These are phyloP conservation scores for Quercus berberidifolia DNA, from an alignment of 306 rosid species.

Conservation along the genomic window DNA sequence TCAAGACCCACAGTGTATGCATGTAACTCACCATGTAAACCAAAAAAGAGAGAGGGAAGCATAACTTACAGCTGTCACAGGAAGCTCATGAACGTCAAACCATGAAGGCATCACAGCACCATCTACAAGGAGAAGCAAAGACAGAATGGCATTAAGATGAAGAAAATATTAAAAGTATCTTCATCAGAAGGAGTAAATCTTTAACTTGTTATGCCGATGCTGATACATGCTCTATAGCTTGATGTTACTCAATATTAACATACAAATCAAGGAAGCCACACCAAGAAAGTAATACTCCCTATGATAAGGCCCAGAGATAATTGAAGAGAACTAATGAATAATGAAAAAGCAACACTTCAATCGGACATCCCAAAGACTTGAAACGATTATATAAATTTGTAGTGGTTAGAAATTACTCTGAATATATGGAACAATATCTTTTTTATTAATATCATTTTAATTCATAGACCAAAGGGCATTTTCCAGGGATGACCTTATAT, in stretches of 20 bases:
- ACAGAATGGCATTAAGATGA: background rate
- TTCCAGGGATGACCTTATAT: background rate
- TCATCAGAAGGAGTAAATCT: background rate
- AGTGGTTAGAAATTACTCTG: background rate
- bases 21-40: background rate
- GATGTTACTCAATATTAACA: background rate
- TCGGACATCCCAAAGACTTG: background rate
- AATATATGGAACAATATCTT: background rate
- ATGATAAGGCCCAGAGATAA: background rate
- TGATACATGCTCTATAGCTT: background rate
- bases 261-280: background rate
- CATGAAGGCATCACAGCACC: slow-evolving; percentile 83
- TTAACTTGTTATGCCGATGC: background rate
- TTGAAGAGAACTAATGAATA: background rate
- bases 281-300: background rate
- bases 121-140: slow-evolving; percentile 45
- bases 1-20: background rate
- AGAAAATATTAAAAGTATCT: background rate
- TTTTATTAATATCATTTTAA: background rate
- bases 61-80: slow-evolving; percentile 62
- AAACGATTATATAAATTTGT: background rate
- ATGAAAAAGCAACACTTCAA: background rate
- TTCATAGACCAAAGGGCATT: background rate
- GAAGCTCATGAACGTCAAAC: slow-evolving; percentile 84
- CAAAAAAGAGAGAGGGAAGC: background rate